Base-by-base conservation (phyloP, 1,284 basidiomycete species). In the Ganoderma lucidum region DNA sequence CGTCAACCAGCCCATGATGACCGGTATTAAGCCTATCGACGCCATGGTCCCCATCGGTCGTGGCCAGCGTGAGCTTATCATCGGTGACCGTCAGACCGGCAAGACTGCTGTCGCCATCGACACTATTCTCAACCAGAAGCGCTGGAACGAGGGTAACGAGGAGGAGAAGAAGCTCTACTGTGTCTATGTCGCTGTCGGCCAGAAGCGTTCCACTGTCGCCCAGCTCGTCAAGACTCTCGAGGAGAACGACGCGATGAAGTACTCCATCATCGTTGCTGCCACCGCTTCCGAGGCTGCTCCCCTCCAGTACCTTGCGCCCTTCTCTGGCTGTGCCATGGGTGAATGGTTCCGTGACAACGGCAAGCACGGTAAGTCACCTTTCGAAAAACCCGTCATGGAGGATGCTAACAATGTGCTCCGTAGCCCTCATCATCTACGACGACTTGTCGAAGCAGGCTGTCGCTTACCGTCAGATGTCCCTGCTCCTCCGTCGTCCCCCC, bases 271-370 rank as follows among this genome's bases (percentile, higher is more conserved):
- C 78, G 97, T 99, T 78, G 97, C 97, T 80, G 97, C 97, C 78
- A 99, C 97, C 74, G 97, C 97, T 73, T 98, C 97, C 56, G 97
- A 99, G 87, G 97, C 97, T 80, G 97, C 97, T 79, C 97, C 97
- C 76, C 90, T 99, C 70, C 97, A 99, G 84, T 99, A 98, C 88
- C 94, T 99, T 77, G 97, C 97, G 80, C 97, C 97, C 79, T 99
- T 99, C 96, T 97, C 97, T 78, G 97, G 97, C 76, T 97, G 96
- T 85, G 97, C 97, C 80, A 99, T 99, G 95, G 97, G 97, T 84
- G 97, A 99, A 88, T 99, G 97, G 97, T 99, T 99, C 97, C 96
- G 97, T 88, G 97, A 99, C 88, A 99, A 99, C 84, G 96, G 96
- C 88, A 97, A 95, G 85, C 93, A 94, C 78, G 90, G 92, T 92